Conservation (phyloP, 495 filamentous ascomycete genomes). For the Pyrenopolyporus hunteri region DNA sequence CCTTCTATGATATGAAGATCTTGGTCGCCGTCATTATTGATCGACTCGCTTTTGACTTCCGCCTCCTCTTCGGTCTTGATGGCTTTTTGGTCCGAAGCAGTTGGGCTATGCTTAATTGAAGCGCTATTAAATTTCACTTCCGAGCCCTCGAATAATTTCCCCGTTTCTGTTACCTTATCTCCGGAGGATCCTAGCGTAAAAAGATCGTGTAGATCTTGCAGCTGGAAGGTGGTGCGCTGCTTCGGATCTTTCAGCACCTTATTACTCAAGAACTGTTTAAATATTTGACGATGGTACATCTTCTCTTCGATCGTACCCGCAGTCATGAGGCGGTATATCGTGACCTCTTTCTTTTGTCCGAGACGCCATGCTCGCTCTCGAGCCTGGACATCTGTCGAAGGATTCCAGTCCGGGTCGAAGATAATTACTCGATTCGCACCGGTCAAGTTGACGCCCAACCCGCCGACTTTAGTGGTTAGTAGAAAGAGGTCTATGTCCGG, state of each 20-base stretch:
- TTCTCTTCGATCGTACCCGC: slow-evolving; percentile 98
- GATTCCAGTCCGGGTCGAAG: slow-evolving; percentile 98
- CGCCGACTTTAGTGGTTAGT: slow-evolving; percentile 92
- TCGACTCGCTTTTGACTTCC: slow-evolving; percentile 40
- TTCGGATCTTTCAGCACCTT: slow-evolving; percentile 94
- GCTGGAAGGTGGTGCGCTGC: slow-evolving; percentile 81
- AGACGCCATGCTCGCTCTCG: slow-evolving; percentile 96
- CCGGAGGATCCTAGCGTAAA: slow-evolving; percentile 78
- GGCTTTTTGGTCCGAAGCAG: slow-evolving; percentile 25
- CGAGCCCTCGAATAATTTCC: slow-evolving; percentile 79
- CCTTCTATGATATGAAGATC: slow-evolving; percentile 47
- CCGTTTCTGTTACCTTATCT: slow-evolving; percentile 78
- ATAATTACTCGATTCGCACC: slow-evolving; percentile 96
- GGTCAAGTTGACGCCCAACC: slow-evolving; percentile 90
- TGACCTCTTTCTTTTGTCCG: slow-evolving; percentile 91
- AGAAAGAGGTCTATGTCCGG: slow-evolving; percentile 84
- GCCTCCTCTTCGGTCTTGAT: not conserved
- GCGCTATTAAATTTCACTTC: slow-evolving; percentile 67
- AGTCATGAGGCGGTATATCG: slow-evolving; percentile 94
- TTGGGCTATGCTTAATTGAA: slow-evolving; percentile 46
- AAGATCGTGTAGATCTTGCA: slow-evolving; percentile 86
- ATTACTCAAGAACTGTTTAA: slow-evolving; percentile 93
- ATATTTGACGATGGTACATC: slow-evolving; percentile 97
- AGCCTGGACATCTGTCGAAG: slow-evolving; percentile 89
- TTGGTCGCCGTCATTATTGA: slow-evolving; percentile 38